A percentile compares a stretch with the other conserved stretches of the same genome.
Conservation (phyloP, 805 yeast genomes). For the Tetrapisispora taiwanensis region DNA sequence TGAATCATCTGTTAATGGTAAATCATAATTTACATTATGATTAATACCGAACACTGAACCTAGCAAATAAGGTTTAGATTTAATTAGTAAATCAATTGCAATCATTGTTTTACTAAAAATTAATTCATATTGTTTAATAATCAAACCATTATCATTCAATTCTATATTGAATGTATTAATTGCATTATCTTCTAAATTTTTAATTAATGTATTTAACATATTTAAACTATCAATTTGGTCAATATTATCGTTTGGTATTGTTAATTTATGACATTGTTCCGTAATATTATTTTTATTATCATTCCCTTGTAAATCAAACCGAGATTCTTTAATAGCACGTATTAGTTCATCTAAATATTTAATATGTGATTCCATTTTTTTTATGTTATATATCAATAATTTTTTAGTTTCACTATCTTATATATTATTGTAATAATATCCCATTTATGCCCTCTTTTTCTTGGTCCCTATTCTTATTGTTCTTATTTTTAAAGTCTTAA, state of each 20-base stretch:
- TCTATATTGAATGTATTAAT: background rate
- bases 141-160: slow-evolving; percentile 3
- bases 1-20: background rate
- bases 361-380: slow-evolving; percentile 19
- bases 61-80: slow-evolving; percentile 16
- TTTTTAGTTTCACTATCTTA: no score
- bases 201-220: slow-evolving; percentile 14
- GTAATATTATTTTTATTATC: background rate
- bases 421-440: no score
- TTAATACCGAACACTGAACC: no score
- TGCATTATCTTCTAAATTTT: slow-evolving; percentile 11
- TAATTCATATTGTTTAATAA: slow-evolving; percentile 9
- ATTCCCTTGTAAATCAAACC: background rate
- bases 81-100: slow-evolving; percentile 20
- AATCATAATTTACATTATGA: background rate
- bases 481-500: no score
- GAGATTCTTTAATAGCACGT: slow-evolving; percentile 18
- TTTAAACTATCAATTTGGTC: slow-evolving; percentile 14
- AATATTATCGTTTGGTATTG: background rate
- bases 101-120: slow-evolving; percentile 21
- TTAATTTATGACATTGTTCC: background rate
- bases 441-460: no score
- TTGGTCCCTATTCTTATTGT: no score
- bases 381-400: no score
- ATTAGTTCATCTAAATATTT: slow-evolving; percentile 25